A percentile compares a stretch with the other conserved stretches of the same genome.
Conservation (phyloP, 306 rosid genomes). For the Hippophae tibetana region DNA sequence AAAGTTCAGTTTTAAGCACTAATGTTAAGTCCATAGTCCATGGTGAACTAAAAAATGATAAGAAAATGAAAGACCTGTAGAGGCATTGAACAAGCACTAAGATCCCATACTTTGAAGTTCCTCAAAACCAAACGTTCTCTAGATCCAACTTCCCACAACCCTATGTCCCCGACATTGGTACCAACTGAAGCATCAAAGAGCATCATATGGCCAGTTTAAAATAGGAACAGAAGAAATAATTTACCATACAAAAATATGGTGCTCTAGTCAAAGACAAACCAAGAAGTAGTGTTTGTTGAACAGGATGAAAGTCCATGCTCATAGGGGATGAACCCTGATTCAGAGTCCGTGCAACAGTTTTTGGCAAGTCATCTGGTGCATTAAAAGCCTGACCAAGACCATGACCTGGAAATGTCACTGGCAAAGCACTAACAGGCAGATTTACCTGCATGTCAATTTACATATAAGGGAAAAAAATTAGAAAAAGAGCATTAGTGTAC, state of each 20-base stretch:
- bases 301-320: conserved; percentile 99
- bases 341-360: conserved; percentile 55
- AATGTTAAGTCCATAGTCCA: conserved; percentile 10
- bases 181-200: conserved; percentile 56
- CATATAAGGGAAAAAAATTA: not conserved
- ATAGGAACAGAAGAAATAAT: conserved; percentile 11
- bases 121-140: conserved; percentile 68
- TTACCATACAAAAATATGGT: not conserved
- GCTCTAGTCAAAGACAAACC: conserved; percentile 36
- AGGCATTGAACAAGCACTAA: conserved; percentile 76
- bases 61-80: conserved; percentile 55
- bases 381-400: conserved; percentile 66
- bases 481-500: too few relatives aligned
- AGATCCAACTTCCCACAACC: conserved; percentile 95
- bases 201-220: conserved; percentile 8
- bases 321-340: conserved; percentile 93
- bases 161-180: conserved; percentile 86
- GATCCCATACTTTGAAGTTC: conserved; percentile 96
- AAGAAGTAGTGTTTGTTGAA: conserved; percentile 83
- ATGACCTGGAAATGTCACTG: conserved; percentile 69
- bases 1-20: conserved; percentile 16
- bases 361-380: conserved; percentile 87
- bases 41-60: not conserved
- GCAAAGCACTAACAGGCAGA: conserved; percentile 84
- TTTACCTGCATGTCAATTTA: conserved; percentile 44